These are phyloP conservation scores for Boletus edulis DNA, from an alignment of 768 basidiomycete genomes.

Conservation along the genomic window DNA sequence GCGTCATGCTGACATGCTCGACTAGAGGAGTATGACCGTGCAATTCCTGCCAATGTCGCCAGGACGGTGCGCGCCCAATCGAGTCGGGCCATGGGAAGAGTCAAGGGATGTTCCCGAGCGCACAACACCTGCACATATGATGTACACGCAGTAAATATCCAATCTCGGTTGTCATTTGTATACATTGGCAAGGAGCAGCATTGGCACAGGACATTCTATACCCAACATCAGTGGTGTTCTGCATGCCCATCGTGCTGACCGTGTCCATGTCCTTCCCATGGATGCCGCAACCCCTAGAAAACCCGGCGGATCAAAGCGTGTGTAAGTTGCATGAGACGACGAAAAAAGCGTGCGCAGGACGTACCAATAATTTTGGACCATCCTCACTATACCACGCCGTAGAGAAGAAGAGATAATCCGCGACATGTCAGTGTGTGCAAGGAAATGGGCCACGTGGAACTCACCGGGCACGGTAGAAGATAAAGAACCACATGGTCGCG, in stretches of 20 bases:
- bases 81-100: too few relatives aligned
- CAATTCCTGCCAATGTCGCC: too few relatives aligned
- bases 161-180: background rate
- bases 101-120: too few relatives aligned
- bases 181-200: constrained; percentile 7
- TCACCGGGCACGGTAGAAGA: constrained; percentile 92
- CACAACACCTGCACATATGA: too few relatives aligned
- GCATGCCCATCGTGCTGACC: constrained; percentile 37
- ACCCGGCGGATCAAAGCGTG: background rate
- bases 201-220: constrained; percentile 11
- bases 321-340: background rate
- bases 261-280: constrained; percentile 63
- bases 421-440: background rate
- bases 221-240: constrained; percentile 37
- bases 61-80: too few relatives aligned
- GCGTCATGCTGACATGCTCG: too few relatives aligned
- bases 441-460: constrained; percentile 26
- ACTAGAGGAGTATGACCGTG: too few relatives aligned
- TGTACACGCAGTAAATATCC: too few relatives aligned
- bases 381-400: constrained; percentile 53
- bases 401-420: background rate
- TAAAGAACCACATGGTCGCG: constrained; percentile 98
- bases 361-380: constrained; percentile 69
- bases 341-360: too few relatives aligned
- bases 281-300: constrained; percentile 55